Base-by-base conservation (phyloP, 1,284 basidiomycete genomes). In the Apiotrichum gracile region DNA sequence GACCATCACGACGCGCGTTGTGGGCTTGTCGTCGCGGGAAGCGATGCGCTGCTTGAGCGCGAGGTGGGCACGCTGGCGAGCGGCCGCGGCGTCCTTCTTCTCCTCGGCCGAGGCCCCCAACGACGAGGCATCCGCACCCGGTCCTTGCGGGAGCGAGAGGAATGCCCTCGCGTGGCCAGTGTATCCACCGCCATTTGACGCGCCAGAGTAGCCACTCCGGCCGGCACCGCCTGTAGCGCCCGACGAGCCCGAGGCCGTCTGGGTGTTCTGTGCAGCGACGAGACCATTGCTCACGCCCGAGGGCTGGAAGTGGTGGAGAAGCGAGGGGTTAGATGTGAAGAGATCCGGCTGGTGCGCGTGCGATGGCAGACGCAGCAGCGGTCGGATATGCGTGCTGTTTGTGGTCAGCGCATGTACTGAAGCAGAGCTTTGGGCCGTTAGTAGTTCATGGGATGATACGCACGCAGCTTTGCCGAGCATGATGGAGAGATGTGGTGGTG, bases 251-350 rank as follows among this genome's bases (percentile, higher is more conserved):
- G 54, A 44, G 5, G 66, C 54, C 4, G 64, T 59, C 43, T 62
- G 60, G 0, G 62, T 50, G 13, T 53, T 58, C 26, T 53, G 57
- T 25, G 65, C 64, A 5, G 57, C 56, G 34, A 63, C 60, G 47
- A 65, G 46, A 21, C 47, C 45, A 39, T 58, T 61, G 45, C 61
- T 61, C 17, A 56, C 41, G 33, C 63, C 64, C 13, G 58, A 51
- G 29, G 58, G 58, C 17, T 71, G 66, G 47, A 74, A 67, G 47
- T 73, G 71, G 55, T 74, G 72, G n/a, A 72, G 62, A 38, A 75
- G 61, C 34, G 65, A 69, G 43, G 73, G 69, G 61, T 77, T 77
- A 24, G 70, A 64, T 37, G 74, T 71, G 63, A 77, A 77, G 40
- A 72, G 68, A 45, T 74, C 71, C 17, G 72, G 69, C 40, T 61